Conservation (phyloP, 2,329 filamentous ascomycete genomes). For the Xylaria sp. region DNA sequence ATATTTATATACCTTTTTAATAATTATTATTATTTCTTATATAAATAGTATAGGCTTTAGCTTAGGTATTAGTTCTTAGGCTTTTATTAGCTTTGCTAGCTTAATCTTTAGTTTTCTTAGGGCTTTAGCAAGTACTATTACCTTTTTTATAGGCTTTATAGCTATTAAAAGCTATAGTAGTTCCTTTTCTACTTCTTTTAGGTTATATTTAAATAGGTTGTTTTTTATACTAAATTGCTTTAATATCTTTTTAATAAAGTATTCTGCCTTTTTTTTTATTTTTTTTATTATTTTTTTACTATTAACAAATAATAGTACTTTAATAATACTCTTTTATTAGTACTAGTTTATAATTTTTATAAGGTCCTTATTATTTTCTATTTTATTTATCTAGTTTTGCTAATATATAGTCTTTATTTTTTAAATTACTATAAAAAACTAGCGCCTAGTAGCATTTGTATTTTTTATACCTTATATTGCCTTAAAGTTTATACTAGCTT, state of each 20-base stretch:
- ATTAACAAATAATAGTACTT: slow-evolving; percentile 7
- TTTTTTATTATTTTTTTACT: slow-evolving; percentile 7
- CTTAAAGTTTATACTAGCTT: not conserved
- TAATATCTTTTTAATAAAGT: slow-evolving; percentile 15
- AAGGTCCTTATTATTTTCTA: slow-evolving; percentile 6
- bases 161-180: too few species aligned
- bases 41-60: too few species aligned
- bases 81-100: too few species aligned
- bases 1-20: slow-evolving; percentile 14
- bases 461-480: not conserved
- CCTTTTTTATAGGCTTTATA: not conserved
- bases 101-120: too few species aligned
- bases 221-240: slow-evolving; percentile 6
- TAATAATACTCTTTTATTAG: slow-evolving; percentile 5
- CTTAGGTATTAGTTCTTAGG: too few species aligned
- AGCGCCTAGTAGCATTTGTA: not conserved
- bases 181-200: too few species aligned
- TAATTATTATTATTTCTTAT: slow-evolving; percentile 1
- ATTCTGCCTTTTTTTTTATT: slow-evolving; percentile 1
- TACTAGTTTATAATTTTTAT: slow-evolving; percentile 8
- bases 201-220: not conserved
- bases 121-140: not conserved
- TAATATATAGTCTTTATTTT: not conserved
- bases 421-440: slow-evolving; percentile 4
- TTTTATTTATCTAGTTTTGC: slow-evolving; percentile 8